These are phyloP conservation scores for Triticum timopheevii DNA, from an alignment of 176 grass and related monocot genomes.

Conservation along the genomic window DNA sequence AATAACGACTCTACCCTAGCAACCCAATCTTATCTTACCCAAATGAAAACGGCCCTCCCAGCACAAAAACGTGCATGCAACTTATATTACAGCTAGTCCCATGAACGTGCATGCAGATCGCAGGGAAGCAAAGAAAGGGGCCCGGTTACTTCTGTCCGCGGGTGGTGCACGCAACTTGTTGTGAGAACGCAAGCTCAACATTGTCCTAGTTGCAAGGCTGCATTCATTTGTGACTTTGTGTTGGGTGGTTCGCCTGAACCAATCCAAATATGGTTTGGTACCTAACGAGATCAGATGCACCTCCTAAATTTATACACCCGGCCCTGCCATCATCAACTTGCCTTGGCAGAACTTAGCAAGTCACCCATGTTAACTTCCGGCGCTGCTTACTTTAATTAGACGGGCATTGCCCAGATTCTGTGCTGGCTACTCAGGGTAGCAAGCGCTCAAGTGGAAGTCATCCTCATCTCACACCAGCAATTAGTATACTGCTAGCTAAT, in stretches of 20 bases:
- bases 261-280: conserved; percentile 3
- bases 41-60: background rate
- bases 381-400: background rate
- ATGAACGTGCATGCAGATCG: background rate
- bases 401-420: background rate
- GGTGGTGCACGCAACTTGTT: background rate
- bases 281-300: background rate
- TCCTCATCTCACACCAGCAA: background rate
- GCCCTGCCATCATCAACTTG: background rate
- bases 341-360: background rate
- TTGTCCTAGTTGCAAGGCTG: background rate
- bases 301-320: background rate
- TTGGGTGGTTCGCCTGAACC: background rate
- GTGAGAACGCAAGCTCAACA: background rate
- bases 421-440: background rate
- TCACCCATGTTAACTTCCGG: background rate
- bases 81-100: background rate
- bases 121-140: background rate
- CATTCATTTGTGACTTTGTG: background rate
- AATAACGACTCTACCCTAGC: background rate
- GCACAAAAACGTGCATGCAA: background rate
- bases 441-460: background rate
- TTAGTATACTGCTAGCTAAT: background rate
- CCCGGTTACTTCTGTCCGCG: background rate
- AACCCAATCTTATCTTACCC: background rate